Conservation (phyloP, 352 stramenopile genomes). For the Globisporangium paddicum region DNA sequence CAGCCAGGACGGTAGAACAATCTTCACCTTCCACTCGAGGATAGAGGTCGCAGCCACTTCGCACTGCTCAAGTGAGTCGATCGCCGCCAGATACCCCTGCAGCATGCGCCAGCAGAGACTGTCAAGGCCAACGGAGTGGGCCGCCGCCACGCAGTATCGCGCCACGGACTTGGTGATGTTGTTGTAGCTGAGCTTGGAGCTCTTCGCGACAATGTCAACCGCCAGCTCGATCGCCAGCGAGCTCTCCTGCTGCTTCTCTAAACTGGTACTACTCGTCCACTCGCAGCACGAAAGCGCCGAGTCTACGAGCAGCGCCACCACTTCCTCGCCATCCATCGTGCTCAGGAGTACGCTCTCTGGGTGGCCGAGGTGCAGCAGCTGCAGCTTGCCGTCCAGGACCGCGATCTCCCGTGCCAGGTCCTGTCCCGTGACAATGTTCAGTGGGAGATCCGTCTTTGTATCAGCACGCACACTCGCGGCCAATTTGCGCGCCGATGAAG, state of each 20-base stretch:
- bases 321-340: constrained; percentile 52
- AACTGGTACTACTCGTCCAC: constrained; percentile 18
- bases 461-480: background rate
- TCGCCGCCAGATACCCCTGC: constrained; percentile 35
- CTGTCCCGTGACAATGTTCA: constrained; percentile 60
- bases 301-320: constrained; percentile 56
- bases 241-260: constrained; percentile 43
- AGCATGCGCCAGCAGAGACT: constrained; percentile 56
- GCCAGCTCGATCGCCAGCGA: constrained; percentile 46
- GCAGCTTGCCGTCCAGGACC: constrained; percentile 61
- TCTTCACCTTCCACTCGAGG: constrained; percentile 60
- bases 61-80: constrained; percentile 40
- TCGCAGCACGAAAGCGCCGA: constrained; percentile 14
- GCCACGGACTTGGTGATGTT: constrained; percentile 62
- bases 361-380: constrained; percentile 43
- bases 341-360: constrained; percentile 51
- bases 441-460: constrained; percentile 7
- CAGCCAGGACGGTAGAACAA: constrained; percentile 57
- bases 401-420: constrained; percentile 55
- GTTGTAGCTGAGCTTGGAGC: constrained; percentile 13
- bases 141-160: constrained; percentile 57
- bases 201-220: constrained; percentile 37
- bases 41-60: constrained; percentile 55
- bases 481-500: constrained; percentile 6
- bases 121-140: constrained; percentile 29